Evolutionary conservation across 352 stramenopile species (phyloP).

Genomic region (Pythium pyrilobum): DNA sequence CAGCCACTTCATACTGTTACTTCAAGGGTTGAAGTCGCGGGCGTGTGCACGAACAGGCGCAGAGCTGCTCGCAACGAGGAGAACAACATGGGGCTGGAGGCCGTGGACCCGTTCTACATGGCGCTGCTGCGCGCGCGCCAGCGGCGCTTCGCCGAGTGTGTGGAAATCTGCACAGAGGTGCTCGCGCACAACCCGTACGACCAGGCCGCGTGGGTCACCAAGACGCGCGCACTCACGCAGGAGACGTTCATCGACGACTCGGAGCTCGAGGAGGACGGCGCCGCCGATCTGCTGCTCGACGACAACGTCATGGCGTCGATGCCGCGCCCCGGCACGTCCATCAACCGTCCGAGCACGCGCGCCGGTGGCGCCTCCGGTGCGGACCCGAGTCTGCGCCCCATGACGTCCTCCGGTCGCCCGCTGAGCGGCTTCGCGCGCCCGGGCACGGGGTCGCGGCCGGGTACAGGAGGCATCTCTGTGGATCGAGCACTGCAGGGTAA

Average conservation of each 20-base stretch:
- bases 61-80: neutral
- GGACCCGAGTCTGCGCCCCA: constrained; percentile 75
- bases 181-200: constrained; percentile 84
- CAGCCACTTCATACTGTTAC: constrained; percentile 21
- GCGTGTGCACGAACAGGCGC: neutral
- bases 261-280: constrained; percentile 89
- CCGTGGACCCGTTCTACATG: constrained; percentile 88
- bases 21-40: constrained; percentile 21
- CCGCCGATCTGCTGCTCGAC: constrained; percentile 89
- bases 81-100: constrained; percentile 32
- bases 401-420: constrained; percentile 79
- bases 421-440: constrained; percentile 87
- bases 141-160: constrained; percentile 74
- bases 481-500: constrained; percentile 71
- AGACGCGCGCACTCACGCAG: constrained; percentile 84
- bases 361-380: constrained; percentile 21
- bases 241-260: constrained; percentile 91
- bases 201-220: constrained; percentile 87
- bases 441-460: constrained; percentile 63
- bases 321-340: constrained; percentile 84
- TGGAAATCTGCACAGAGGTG: constrained; percentile 81
- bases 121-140: constrained; percentile 72
- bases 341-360: constrained; percentile 78
- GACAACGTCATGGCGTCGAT: constrained; percentile 89
- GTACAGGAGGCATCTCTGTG: constrained; percentile 66